Percentiles rank a stretch among this genome's conserved stretches.
phyloP scores from a whole-genome alignment of 73 alveolate species.

The Paramecium bursaria region DNA sequence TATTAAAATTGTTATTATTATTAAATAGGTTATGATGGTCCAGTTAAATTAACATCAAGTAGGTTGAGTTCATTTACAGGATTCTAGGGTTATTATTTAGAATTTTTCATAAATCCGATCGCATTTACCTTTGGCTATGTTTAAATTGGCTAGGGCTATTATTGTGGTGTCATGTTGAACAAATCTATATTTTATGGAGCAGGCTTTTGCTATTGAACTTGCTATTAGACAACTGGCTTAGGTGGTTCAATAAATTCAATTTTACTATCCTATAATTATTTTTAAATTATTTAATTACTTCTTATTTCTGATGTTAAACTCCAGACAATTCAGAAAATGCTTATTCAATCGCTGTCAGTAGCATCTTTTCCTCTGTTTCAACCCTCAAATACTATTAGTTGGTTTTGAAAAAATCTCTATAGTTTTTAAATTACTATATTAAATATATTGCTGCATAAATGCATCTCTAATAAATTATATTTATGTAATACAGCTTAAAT shows the following conservation, averaged over 20 bases:
- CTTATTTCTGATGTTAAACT: too few species aligned
- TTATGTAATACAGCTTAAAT: background rate
- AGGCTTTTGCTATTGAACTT: background rate
- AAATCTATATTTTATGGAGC: background rate
- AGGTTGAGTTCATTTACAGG: background rate
- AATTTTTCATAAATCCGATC: slow-evolving; percentile 1
- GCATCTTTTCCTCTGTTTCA: slow-evolving; percentile 21
- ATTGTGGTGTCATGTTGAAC: too few species aligned
- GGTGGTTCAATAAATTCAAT: slow-evolving; percentile 50
- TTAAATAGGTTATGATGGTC: background rate
- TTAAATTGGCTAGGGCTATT: background rate
- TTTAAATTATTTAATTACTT: too few species aligned
- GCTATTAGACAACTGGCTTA: background rate
- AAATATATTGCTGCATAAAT: slow-evolving; percentile 20
- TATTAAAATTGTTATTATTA: too few species aligned
- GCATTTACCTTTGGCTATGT: too few species aligned
- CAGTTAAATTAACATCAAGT: background rate
- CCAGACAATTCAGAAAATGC: slow-evolving; percentile 13
- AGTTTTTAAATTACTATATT: background rate
- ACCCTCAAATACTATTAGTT: slow-evolving; percentile 35
- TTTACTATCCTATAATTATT: slow-evolving; percentile 14
- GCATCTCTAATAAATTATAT: slow-evolving; percentile 31
- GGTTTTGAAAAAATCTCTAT: slow-evolving; percentile 44
- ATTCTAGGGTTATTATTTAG: background rate
- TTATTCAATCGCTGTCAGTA: slow-evolving; percentile 18